A percentile compares a stretch with the other conserved stretches of the same genome.
Conservation (phyloP, 2,329 filamentous ascomycete genomes). For the Didymella sp. region DNA sequence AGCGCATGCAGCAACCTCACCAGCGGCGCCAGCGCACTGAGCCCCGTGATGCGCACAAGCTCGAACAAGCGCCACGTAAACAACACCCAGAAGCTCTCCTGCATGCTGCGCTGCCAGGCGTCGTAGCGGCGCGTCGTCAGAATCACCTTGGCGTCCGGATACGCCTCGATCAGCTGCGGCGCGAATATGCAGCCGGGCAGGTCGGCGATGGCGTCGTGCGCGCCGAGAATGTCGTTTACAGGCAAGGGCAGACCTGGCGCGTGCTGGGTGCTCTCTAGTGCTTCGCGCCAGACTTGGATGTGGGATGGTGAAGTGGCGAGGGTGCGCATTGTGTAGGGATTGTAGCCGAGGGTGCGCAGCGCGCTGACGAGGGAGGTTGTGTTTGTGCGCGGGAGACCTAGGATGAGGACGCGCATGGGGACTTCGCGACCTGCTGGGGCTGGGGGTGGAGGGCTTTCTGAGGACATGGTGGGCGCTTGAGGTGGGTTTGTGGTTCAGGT, state of each 20-base stretch:
- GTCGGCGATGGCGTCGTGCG: slow-evolving; percentile 50
- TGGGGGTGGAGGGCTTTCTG: not conserved
- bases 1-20: slow-evolving; percentile 32
- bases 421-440: not conserved
- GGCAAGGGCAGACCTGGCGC: slow-evolving; percentile 30
- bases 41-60: slow-evolving; percentile 24
- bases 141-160: slow-evolving; percentile 46
- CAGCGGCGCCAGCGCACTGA: slow-evolving; percentile 36
- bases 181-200: slow-evolving; percentile 40
- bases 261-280: slow-evolving; percentile 33
- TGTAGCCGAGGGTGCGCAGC: slow-evolving; percentile 55
- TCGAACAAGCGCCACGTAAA: slow-evolving; percentile 35
- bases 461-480: slow-evolving; percentile 1
- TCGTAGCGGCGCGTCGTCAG: slow-evolving; percentile 39
- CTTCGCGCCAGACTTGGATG: slow-evolving; percentile 41
- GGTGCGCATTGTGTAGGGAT: slow-evolving; percentile 34
- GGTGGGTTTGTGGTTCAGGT: not conserved
- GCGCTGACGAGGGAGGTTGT: slow-evolving; percentile 60
- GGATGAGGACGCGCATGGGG: slow-evolving; percentile 74
- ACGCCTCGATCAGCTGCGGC: slow-evolving; percentile 39
- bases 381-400: slow-evolving; percentile 73
- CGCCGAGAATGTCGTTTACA: slow-evolving; percentile 53
- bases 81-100: slow-evolving; percentile 35
- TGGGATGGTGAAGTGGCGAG: slow-evolving; percentile 30
- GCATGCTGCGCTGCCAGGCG: slow-evolving; percentile 39